These are phyloP conservation scores for Hordeum pubiflorum DNA, from an alignment of 202 grass and related monocot genomes.

Conservation along the genomic window DNA sequence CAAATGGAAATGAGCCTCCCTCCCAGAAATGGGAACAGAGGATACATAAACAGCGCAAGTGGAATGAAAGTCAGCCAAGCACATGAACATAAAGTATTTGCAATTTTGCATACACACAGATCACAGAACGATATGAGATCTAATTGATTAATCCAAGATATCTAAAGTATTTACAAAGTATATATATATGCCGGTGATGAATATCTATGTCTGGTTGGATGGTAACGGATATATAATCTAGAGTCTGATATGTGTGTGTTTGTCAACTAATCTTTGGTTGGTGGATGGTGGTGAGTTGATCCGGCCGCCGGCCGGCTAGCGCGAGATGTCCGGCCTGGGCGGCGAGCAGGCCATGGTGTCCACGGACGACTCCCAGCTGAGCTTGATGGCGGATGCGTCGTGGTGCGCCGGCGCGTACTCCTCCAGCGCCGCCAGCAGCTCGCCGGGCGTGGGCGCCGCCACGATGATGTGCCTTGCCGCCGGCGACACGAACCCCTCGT, in stretches of 20 bases:
- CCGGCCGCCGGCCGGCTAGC: conserved; percentile 21
- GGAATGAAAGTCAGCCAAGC: neutral
- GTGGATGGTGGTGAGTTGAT: neutral
- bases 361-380: conserved; percentile 58
- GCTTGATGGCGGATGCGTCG: conserved; percentile 22
- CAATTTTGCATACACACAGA: neutral
- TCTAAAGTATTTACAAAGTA: neutral
- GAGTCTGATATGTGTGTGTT: neutral
- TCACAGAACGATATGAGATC: neutral
- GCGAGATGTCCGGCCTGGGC: conserved; percentile 39
- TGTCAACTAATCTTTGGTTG: neutral
- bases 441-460: conserved; percentile 12
- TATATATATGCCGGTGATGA: neutral
- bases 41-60: neutral
- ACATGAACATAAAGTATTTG: neutral
- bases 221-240: neutral
- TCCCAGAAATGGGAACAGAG: neutral
- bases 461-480: conserved; percentile 44
- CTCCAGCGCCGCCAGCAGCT: conserved; percentile 41
- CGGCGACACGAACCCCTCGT: conserved; percentile 62
- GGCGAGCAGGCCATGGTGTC: neutral
- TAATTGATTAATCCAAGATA: neutral
- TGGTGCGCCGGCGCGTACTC: conserved; percentile 45
- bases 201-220: neutral
- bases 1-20: neutral